Evolutionary conservation across 2,329 filamentous ascomycete genomes (phyloP).

Genomic region (Penicillium sp.): DNA sequence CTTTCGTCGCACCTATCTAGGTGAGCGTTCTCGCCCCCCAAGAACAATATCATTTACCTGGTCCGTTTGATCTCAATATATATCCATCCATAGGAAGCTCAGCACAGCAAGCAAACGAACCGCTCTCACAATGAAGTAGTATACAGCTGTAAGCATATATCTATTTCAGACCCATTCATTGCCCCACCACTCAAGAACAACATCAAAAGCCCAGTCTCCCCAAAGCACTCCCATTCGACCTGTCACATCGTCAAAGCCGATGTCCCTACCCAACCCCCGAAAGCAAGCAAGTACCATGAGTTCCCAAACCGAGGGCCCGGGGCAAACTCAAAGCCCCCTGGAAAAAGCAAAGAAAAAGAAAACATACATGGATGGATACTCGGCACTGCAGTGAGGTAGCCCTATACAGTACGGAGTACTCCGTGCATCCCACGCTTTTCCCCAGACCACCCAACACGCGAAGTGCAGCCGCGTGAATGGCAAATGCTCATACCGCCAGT

Average conservation of each 20-base stretch:
- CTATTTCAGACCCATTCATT: not conserved
- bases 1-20: not conserved
- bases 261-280: not conserved
- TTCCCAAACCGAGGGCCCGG: constrained; percentile 1
- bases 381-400: not conserved
- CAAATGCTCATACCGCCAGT: constrained; percentile 9
- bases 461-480: constrained; percentile 6
- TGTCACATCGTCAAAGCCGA: not conserved
- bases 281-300: not conserved
- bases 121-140: not conserved
- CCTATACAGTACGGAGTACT: not conserved
- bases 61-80: not conserved
- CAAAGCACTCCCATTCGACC: not conserved
- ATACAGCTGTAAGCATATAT: not conserved
- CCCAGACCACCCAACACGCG: constrained; percentile 17
- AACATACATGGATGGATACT: not conserved
- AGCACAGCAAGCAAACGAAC: too few relatives aligned
- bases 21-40: too few relatives aligned
- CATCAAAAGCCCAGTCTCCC: not conserved
- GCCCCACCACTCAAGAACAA: not conserved
- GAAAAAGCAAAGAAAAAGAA: constrained; percentile 7
- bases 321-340: constrained; percentile 8
- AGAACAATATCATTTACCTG: not conserved
- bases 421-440: constrained; percentile 13
- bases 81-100: not conserved